These are phyloP conservation scores for Hypholoma fasciculare DNA, from an alignment of 768 basidiomycete species.

Conservation along the genomic window DNA sequence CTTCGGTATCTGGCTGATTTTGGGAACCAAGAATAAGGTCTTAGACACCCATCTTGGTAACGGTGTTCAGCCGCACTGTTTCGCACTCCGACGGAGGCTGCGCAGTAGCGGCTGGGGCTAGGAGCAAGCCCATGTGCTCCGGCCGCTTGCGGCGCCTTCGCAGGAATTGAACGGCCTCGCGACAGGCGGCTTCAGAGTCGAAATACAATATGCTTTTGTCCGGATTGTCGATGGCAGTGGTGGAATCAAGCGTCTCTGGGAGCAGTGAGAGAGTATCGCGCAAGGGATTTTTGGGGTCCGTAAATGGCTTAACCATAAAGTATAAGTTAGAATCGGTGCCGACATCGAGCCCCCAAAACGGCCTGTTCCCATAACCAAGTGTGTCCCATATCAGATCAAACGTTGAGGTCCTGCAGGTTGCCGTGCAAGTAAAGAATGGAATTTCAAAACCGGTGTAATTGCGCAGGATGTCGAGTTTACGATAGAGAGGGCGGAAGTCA, in stretches of 20 bases:
- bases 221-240: conserved; percentile 10
- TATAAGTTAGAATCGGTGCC: conserved; percentile 25
- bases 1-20: too few relatives aligned
- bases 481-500: conserved; percentile 25
- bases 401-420: conserved; percentile 21
- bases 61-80: too few relatives aligned
- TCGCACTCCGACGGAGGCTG: too few relatives aligned
- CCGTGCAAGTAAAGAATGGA: conserved; percentile 27
- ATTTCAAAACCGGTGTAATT: conserved; percentile 25
- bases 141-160: neutral
- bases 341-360: conserved; percentile 33
- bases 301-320: conserved; percentile 1
- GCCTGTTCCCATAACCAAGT: conserved; percentile 25
- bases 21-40: too few relatives aligned
- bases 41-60: too few relatives aligned
- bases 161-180: conserved; percentile 11
- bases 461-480: conserved; percentile 19
- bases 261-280: conserved; percentile 18
- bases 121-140: too few relatives aligned
- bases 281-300: conserved; percentile 6
- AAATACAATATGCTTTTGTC: conserved; percentile 22
- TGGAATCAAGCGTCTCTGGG: conserved; percentile 7
- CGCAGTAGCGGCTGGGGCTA: too few relatives aligned
- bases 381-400: conserved; percentile 27
- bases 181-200: conserved; percentile 14